Percentiles rank a stretch among this genome's conserved stretches.
These are phyloP conservation scores for Collybiopsis luxurians DNA, from an alignment of 768 basidiomycete genomes.

Conservation along the genomic window DNA sequence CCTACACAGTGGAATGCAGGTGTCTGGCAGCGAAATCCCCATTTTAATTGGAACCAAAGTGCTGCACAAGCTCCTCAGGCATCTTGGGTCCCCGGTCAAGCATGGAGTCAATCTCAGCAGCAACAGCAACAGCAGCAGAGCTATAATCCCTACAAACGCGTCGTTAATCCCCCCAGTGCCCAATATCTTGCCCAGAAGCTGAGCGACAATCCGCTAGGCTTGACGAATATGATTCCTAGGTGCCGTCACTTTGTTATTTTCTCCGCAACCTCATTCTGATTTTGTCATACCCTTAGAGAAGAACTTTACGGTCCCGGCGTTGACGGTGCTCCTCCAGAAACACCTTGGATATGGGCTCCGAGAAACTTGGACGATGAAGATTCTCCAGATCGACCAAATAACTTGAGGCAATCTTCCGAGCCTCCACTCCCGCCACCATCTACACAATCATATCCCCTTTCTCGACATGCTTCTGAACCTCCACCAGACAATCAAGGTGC, in stretches of 20 bases:
- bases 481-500: slow-evolving; percentile 14
- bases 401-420: slow-evolving; percentile 17
- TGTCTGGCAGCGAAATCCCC: slow-evolving; percentile 50
- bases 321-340: slow-evolving; percentile 38
- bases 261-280: not conserved
- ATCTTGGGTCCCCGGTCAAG: slow-evolving; percentile 38
- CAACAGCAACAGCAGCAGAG: slow-evolving; percentile 23
- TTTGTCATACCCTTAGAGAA: slow-evolving; percentile 18
- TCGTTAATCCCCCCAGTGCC: slow-evolving; percentile 57
- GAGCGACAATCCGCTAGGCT: slow-evolving; percentile 60
- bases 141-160: slow-evolving; percentile 64
- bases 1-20: slow-evolving; percentile 52
- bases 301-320: slow-evolving; percentile 29
- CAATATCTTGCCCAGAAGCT: slow-evolving; percentile 63
- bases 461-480: slow-evolving; percentile 20
- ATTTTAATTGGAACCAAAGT: slow-evolving; percentile 22
- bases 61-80: slow-evolving; percentile 21
- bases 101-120: slow-evolving; percentile 34
- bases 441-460: slow-evolving; percentile 14
- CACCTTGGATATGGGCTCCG: slow-evolving; percentile 79
- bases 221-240: slow-evolving; percentile 65
- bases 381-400: slow-evolving; percentile 10
- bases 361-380: slow-evolving; percentile 35
- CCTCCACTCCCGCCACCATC: slow-evolving; percentile 10
- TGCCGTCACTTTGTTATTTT: slow-evolving; percentile 18